phyloP scores from a whole-genome alignment of 495 filamentous ascomycete species.

The Penicillium psychrofluorescens region DNA sequence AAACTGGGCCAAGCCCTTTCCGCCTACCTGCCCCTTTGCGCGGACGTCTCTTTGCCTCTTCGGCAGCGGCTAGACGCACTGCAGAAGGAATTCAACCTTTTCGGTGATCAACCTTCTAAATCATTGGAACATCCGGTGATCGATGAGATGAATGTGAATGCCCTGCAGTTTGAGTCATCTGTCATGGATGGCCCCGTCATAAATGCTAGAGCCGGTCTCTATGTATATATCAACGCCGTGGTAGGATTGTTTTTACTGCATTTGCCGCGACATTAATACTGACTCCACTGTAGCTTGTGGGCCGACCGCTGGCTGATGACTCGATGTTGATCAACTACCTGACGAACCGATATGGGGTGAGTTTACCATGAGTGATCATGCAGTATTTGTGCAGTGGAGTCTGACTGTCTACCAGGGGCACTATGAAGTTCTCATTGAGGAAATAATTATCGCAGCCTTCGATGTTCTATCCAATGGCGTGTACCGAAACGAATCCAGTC shows the following conservation, averaged over 20 bases:
- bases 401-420: slow-evolving; percentile 49
- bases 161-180: slow-evolving; percentile 43
- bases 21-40: slow-evolving; percentile 35
- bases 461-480: slow-evolving; percentile 83
- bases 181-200: slow-evolving; percentile 60
- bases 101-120: slow-evolving; percentile 29
- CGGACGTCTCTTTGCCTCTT: slow-evolving; percentile 32
- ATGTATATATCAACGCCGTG: slow-evolving; percentile 83
- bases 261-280: slow-evolving; percentile 13
- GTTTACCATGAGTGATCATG: slow-evolving; percentile 8
- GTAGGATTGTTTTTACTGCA: slow-evolving; percentile 38
- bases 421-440: slow-evolving; percentile 62
- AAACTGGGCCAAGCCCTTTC: slow-evolving; percentile 35
- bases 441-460: slow-evolving; percentile 81
- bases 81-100: slow-evolving; percentile 40
- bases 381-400: neutral
- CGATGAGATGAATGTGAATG: slow-evolving; percentile 36
- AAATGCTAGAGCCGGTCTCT: slow-evolving; percentile 83
- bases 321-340: slow-evolving; percentile 68
- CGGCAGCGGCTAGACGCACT: slow-evolving; percentile 34
- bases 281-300: slow-evolving; percentile 56
- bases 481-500: slow-evolving; percentile 65
- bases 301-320: slow-evolving; percentile 79
- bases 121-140: slow-evolving; percentile 29
- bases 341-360: slow-evolving; percentile 70